Evolutionary conservation across 1,284 basidiomycete species (phyloP), one percentile per base, ranked within the genome.

Genomic region (Cutaneotrichosporon spelunceum): DNA sequence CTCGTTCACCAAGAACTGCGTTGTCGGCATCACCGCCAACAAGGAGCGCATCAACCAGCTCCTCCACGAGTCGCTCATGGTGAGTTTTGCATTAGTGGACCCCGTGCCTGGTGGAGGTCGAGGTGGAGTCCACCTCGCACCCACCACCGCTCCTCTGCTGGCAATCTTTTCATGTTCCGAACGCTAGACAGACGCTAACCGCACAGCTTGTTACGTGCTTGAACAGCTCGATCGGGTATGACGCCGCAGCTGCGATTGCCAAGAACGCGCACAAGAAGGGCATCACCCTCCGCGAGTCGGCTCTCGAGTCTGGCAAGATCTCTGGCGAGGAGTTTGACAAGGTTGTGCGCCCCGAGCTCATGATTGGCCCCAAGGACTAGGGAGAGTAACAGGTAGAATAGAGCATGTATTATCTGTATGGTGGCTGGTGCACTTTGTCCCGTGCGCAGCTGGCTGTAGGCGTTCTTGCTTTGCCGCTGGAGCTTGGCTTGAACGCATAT

Each of bases 261-360:
- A 99, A 99, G 86, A 99, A 99, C 81, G 96, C 96, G 16, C 96
- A 99, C 84, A 93, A 90, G 80, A 93, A 99, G 80, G 96, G 94
- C 26, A 91, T 88, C 54, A 99, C 95, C 55, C 78, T 99, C 76
- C 96, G 96, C 83, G 90, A 94, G 81, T 92, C 95, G 47, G 93
- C 93, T 8, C 88, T 98, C 36, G 81, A 87, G 29, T 85, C 97
- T 45, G 91, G 91, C 63, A 87, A 91, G 79, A 79, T 99, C 72
- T 89, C 89, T 1, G 83, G 87, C 3, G 92, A 96, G 77, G 91
- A 97, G 78, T 99, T 99, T 79, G 94, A 99, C 81, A 82, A 86
- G 77, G 91, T 93, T 80, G 96, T 99, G 67, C 86, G 91, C 66
- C 96, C 96, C 56, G 94, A 99, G 82, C 81, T 57, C 50, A 61